Evolutionary conservation across 371 early-diverging fungal species (phyloP), one percentile per base, ranked within the genome.

Genomic region (Zychaea mexicana): DNA sequence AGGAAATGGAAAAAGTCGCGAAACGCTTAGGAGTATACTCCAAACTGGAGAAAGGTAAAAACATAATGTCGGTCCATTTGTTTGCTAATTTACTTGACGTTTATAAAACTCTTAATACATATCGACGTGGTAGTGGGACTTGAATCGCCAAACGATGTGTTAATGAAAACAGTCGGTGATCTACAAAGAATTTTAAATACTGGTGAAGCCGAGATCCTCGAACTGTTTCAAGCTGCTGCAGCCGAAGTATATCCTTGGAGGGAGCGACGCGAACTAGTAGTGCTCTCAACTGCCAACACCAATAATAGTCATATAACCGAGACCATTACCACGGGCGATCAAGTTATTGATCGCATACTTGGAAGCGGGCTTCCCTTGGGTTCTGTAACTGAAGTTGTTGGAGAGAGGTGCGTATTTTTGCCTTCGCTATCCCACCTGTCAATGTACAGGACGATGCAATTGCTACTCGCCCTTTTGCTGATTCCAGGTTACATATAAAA

Each of bases 341-440:
- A 63, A n/a, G 42, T 57, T 0, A 62, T 92, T 21, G 89, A 90
- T 67, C 33, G 42, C 8, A 73, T 78, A 19, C 70, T 89, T 2
- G 77, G 74, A 28, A 84, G 80, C 24, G 90, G 90, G 0, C 49
- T 92, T 12, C 81, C 78, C 46, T 66, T 81, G 1, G 82, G 84
- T 0, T 73, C 79, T 2, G 69, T 92, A 12, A 82, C 82, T 0
- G 88, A 88, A 60, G 65, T 88, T 7, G 85, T 84, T 0, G 88
- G 87, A 7, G 86, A 85, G 55, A 83, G 81, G 81, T 81, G 62
- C 39, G 55, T n/a, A 13, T 9, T 2, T 7, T 1, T 7, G 9
- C 49, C 24, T 7, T 1, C 17, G 9, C 49, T 17, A 24, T 19
- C 10, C 33, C 12, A 8, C 12, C 12, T 33, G 12, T 33, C 5